phyloP scores from a whole-genome alignment of 2,329 filamentous ascomycete species.

The Penicillium sp. region DNA sequence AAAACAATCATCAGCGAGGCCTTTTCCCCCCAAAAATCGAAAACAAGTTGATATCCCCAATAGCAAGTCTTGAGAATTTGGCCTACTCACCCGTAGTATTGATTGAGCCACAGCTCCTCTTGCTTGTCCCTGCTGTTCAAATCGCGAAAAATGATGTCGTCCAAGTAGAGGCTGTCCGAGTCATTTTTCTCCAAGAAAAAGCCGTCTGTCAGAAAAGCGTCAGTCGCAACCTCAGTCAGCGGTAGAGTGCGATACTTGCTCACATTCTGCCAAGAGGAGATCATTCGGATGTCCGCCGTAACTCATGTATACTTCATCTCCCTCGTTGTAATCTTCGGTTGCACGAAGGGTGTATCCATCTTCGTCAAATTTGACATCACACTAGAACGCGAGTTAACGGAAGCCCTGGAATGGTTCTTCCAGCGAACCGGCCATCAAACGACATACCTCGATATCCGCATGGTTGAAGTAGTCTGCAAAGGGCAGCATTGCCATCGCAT shows the following conservation, averaged over 20 bases:
- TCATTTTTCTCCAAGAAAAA: constrained; percentile 38
- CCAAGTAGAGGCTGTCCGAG: constrained; percentile 37
- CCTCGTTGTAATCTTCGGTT: constrained; percentile 30
- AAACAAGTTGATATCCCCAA: neutral
- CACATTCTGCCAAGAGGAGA: constrained; percentile 41
- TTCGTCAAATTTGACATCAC: constrained; percentile 35
- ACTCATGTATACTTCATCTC: constrained; percentile 41
- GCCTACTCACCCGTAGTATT: constrained; percentile 36
- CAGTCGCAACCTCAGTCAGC: no score
- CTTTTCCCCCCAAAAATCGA: constrained; percentile 2
- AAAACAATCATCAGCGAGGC: constrained; percentile 1
- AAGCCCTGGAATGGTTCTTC: neutral
- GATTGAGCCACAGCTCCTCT: constrained; percentile 31
- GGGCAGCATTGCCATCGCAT: constrained; percentile 42
- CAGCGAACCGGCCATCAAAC: neutral
- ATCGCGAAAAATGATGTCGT: constrained; percentile 37
- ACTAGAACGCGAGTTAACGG: constrained; percentile 19
- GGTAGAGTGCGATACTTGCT: constrained; percentile 5
- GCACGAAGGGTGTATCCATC: constrained; percentile 32
- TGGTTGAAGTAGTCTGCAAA: constrained; percentile 47
- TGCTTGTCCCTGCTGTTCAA: constrained; percentile 21
- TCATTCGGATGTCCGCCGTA: constrained; percentile 42
- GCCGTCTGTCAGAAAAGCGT: constrained; percentile 28
- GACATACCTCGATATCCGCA: constrained; percentile 35
- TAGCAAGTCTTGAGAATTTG: neutral